phyloP scores from a whole-genome alignment of 164 flowering plant genomes.

The Paratinospora sagittata region DNA sequence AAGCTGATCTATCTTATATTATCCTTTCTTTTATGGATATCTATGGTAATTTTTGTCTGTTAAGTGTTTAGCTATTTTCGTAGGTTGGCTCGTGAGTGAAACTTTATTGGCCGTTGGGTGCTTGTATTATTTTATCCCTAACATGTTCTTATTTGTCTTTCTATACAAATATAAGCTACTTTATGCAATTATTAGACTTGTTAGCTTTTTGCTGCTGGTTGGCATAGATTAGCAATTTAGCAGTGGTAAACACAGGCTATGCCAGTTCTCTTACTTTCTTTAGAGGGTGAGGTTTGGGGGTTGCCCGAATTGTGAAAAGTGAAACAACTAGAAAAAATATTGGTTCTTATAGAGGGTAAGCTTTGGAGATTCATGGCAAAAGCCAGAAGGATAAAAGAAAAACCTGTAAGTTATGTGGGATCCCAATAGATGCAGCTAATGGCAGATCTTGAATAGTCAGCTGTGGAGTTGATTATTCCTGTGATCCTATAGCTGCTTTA shows the following conservation, averaged over 20 bases:
- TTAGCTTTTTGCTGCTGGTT: neutral
- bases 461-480: too few relatives aligned
- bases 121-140: neutral
- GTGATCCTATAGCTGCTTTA: too few relatives aligned
- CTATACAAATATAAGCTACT: neutral
- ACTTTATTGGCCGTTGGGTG: too few relatives aligned
- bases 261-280: neutral
- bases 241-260: neutral
- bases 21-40: neutral
- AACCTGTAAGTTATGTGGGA: too few relatives aligned
- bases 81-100: neutral
- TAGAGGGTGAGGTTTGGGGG: too few relatives aligned
- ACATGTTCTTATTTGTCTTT: neutral
- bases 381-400: too few relatives aligned
- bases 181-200: neutral
- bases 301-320: too few relatives aligned
- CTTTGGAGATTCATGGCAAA: too few relatives aligned
- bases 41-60: neutral
- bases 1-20: neutral
- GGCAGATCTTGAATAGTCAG: too few relatives aligned
- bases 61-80: neutral
- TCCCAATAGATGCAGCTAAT: too few relatives aligned
- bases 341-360: too few relatives aligned
- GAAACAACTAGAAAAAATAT: too few relatives aligned
- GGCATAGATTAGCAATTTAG: neutral